Evolutionary conservation across 2,329 filamentous ascomycete species (phyloP), one percentile per base, ranked within the genome.

Genomic region (Penicillium freii): DNA sequence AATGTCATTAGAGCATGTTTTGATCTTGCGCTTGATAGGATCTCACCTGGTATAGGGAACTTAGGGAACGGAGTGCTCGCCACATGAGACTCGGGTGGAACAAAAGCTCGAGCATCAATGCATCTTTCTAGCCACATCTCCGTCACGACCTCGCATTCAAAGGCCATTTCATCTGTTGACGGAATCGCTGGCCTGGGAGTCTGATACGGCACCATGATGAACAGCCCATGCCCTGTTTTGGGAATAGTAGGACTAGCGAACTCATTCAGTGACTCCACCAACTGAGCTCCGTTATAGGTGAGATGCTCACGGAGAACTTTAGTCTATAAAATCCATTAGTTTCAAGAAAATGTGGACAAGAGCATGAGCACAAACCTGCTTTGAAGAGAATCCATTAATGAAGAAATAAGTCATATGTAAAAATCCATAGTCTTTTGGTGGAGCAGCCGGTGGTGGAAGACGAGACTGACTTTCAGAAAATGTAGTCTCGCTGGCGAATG

Each of bases 41-140:
- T 62, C 66, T 59, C 64, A 81, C 81, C 81, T 70, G 75, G 72
- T 39, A 95, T 84, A 38, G 86, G 88, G 63, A 91, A 89, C 31
- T 78, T 76, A 6, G 85, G 81, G 60, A 97, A 90, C 2, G 94
- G 92, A 7, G 85, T 85, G 57, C 91, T 92, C 25, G 95, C 82
- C 40, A 90, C 81, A 70, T 94, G 86, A 5, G 84, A 80, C 51
- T 80, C 77, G 5, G 92, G 91, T 31, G 88, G 79, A 46, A 91
- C 80, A 65, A 93, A 84, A 27, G 77, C 78, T 73, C 90, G 94
- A 62, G 85, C 84, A 70, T 92, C 87, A 39, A 99, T 78, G 71
- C 93, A 97, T 47, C 86, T 85, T 75, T 99, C 94, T 51, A 99
- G 82, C 83, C 93, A 99, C 81, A 94, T 95, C 70, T 96, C 92